phyloP scores from a whole-genome alignment of 768 basidiomycete genomes.

The Mycena olivaceomarginata region DNA sequence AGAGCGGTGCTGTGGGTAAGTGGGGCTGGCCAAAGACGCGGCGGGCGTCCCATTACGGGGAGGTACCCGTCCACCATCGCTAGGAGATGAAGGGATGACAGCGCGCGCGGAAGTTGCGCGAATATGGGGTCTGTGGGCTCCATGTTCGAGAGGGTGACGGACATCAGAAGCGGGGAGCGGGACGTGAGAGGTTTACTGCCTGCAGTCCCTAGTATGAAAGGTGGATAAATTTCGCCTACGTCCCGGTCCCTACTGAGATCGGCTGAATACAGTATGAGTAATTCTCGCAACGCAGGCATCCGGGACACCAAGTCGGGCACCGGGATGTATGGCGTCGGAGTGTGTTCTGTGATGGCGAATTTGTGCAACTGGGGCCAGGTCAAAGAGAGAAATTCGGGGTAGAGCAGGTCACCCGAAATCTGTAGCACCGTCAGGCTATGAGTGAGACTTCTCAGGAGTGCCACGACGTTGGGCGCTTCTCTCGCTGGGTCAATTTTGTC shows the following conservation, averaged over 20 bases:
- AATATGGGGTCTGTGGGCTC: conserved; percentile 31
- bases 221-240: conserved; percentile 2
- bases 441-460: not conserved
- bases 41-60: not conserved
- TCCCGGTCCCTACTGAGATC: conserved; percentile 23
- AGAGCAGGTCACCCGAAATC: conserved; percentile 28
- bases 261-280: conserved; percentile 15
- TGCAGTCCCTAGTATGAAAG: conserved; percentile 17
- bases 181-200: not conserved
- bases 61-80: conserved; percentile 20
- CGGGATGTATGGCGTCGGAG: conserved; percentile 27
- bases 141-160: conserved; percentile 27
- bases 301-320: conserved; percentile 16
- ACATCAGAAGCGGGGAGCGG: not conserved
- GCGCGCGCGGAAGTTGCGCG: conserved; percentile 14
- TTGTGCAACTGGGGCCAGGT: conserved; percentile 3
- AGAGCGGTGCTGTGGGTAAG: conserved; percentile 9
- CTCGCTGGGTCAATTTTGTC: too few relatives aligned
- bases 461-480: not conserved
- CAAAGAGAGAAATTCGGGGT: not conserved
- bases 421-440: not conserved
- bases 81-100: conserved; percentile 19
- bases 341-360: conserved; percentile 31
- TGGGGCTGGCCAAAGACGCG: not conserved
- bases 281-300: conserved; percentile 21